Conservation (phyloP, 2,329 filamentous ascomycete genomes). For the Fusarium newnesense region DNA sequence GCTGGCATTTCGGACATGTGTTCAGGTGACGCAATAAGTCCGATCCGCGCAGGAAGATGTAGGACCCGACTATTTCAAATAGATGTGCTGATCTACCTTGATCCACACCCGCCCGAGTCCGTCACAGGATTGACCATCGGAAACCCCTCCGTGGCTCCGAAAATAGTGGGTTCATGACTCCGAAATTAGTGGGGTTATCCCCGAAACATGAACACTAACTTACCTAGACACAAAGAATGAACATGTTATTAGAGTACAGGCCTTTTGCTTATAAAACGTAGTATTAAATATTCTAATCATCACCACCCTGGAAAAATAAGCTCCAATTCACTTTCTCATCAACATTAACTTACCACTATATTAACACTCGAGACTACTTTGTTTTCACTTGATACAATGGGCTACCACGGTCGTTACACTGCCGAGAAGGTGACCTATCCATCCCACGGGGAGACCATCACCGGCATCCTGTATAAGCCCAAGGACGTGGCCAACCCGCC, state of each 20-base stretch:
- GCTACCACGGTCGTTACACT: background rate
- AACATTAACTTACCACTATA: background rate
- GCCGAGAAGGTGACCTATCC: background rate
- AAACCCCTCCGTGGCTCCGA: background rate
- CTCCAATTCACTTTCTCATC: background rate
- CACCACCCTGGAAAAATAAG: rapidly evolving
- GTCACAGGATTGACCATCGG: background rate
- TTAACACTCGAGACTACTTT: background rate
- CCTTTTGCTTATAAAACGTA: background rate
- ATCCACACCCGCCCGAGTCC: rapidly evolving
- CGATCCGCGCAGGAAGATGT: no score
- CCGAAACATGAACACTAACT: background rate
- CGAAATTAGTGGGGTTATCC: background rate
- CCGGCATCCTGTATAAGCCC: background rate
- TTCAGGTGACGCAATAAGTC: no score
- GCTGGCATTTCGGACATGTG: no score
- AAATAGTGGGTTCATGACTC: background rate
- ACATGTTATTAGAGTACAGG: no score
- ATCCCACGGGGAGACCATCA: background rate
- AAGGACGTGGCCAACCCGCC: background rate
- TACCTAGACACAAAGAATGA: no score
- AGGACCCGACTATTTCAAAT: no score
- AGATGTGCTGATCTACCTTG: background rate
- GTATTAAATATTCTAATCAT: background rate
- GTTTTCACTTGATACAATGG: background rate